Evolutionary conservation across 1,284 basidiomycete genomes (phyloP).

Genomic region (Austroboletus novae-zelandiae): DNA sequence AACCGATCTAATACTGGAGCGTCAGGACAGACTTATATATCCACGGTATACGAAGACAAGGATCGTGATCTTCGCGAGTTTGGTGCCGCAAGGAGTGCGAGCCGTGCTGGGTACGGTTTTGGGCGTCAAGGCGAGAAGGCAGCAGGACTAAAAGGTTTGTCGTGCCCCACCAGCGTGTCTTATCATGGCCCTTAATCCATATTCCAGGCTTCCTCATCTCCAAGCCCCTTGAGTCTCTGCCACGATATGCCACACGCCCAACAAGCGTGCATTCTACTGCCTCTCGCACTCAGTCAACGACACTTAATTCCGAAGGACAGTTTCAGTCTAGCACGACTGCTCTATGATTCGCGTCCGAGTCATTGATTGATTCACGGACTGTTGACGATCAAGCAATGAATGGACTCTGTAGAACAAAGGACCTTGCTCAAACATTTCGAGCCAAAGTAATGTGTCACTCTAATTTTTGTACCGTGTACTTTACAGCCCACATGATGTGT

Average conservation of each 20-base stretch:
- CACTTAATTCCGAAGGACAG: conserved; percentile 17
- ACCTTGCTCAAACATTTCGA: conserved; percentile 16
- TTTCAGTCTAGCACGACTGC: conserved; percentile 32
- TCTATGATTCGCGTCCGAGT: conserved; percentile 21
- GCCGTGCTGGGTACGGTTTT: conserved; percentile 56
- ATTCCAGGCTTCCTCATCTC: conserved; percentile 47
- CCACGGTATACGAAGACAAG: conserved; percentile 36
- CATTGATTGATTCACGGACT: conserved; percentile 21
- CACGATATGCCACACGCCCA: conserved; percentile 46
- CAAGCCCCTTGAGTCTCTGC: conserved; percentile 54
- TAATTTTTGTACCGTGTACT: conserved; percentile 21
- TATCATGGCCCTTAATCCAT: conserved; percentile 4
- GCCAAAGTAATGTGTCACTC: conserved; percentile 6
- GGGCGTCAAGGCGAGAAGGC: conserved; percentile 76
- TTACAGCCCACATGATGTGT: conserved; percentile 24
- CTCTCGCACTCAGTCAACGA: conserved; percentile 25
- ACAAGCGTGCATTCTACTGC: conserved; percentile 22
- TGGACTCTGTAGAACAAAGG: conserved; percentile 13
- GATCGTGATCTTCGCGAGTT: conserved; percentile 30
- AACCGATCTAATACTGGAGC: conserved; percentile 27
- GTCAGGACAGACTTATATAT: conserved; percentile 36
- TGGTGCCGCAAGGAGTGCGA: conserved; percentile 22
- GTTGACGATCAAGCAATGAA: conserved; percentile 18
- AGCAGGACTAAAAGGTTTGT: conserved; percentile 57
- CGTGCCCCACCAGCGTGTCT: background rate